A percentile compares a stretch with the other conserved stretches of the same genome.
Evolutionary conservation across 371 early-diverging fungal genomes (phyloP).

Genomic region (Coemansia sp.): DNA sequence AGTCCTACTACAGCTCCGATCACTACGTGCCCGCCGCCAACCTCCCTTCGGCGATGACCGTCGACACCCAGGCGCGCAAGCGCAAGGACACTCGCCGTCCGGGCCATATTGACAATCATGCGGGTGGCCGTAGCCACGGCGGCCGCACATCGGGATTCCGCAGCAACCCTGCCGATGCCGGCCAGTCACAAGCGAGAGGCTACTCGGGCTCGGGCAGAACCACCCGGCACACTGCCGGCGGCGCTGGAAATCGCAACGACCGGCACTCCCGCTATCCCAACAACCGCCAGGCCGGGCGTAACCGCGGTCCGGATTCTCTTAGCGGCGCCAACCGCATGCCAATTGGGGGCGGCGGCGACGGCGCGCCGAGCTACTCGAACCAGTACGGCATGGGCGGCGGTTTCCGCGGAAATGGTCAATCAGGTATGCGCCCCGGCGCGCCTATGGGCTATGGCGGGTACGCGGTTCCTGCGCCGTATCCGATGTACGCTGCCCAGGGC

Average conservation of each 20-base stretch:
- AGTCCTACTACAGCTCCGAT: conserved; percentile 30
- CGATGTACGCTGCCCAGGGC: conserved; percentile 25
- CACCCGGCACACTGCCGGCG: conserved; percentile 3
- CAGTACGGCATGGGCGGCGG: conserved; percentile 10
- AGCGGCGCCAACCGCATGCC: conserved; percentile 41
- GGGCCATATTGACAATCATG: conserved; percentile 19
- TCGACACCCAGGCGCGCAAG: conserved; percentile 41
- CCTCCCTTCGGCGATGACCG: conserved; percentile 49
- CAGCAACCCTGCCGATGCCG: conserved; percentile 4
- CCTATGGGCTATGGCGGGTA: conserved; percentile 38
- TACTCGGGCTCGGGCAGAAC: background rate
- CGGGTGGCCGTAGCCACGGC: background rate
- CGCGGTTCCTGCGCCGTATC: conserved; percentile 19
- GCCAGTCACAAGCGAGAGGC: conserved; percentile 8
- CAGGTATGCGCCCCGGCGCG: conserved; percentile 6
- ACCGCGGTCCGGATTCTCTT: conserved; percentile 11
- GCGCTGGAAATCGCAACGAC: conserved; percentile 6
- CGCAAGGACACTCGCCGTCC: conserved; percentile 27
- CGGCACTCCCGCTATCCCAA: conserved; percentile 4
- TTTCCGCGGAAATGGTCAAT: conserved; percentile 18
- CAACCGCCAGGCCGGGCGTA: conserved; percentile 22
- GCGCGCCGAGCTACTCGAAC: background rate
- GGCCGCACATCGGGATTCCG: conserved; percentile 15
- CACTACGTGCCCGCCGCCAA: conserved; percentile 45
- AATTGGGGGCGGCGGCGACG: conserved; percentile 11